phyloP scores from a whole-genome alignment of 2,329 filamentous ascomycete species.

The Curvularia spicifera region DNA sequence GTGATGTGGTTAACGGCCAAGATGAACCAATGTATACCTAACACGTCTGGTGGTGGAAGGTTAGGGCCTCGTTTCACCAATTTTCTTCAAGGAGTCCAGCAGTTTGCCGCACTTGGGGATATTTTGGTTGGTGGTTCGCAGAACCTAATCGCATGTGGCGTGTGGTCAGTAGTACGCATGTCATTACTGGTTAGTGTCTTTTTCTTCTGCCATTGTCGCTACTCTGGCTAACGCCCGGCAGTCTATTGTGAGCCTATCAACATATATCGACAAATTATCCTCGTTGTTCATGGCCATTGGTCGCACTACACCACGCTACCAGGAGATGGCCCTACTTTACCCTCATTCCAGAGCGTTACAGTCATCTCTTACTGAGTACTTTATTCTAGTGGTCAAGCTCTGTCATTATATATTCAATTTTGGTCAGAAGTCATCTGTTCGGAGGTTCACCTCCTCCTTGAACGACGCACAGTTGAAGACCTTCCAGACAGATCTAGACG shows the following conservation, averaged over 20 bases:
- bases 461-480: slow-evolving; percentile 44
- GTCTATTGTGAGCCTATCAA: slow-evolving; percentile 41
- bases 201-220: no score
- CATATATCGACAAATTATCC: slow-evolving; percentile 51
- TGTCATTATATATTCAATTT: slow-evolving; percentile 49
- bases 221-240: no score
- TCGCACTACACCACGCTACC: slow-evolving; percentile 49
- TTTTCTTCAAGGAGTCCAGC: no score
- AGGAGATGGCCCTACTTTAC: slow-evolving; percentile 52
- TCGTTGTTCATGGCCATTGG: slow-evolving; percentile 52
- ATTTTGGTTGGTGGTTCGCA: no score
- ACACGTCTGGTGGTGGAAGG: no score
- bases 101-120: no score
- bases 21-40: no score
- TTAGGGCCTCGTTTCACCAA: no score
- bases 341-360: slow-evolving; percentile 49
- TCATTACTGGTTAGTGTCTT: no score
- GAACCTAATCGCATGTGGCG: no score
- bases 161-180: no score
- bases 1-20: no score
- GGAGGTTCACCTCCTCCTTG: slow-evolving; percentile 41
- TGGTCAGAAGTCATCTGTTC: slow-evolving; percentile 42
- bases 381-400: slow-evolving; percentile 50
- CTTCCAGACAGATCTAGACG: slow-evolving; percentile 45
- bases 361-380: slow-evolving; percentile 50